Evolutionary conservation across 192 early-diverging fungal species (phyloP).

Genomic region (Linnemannia schmuckeri): DNA sequence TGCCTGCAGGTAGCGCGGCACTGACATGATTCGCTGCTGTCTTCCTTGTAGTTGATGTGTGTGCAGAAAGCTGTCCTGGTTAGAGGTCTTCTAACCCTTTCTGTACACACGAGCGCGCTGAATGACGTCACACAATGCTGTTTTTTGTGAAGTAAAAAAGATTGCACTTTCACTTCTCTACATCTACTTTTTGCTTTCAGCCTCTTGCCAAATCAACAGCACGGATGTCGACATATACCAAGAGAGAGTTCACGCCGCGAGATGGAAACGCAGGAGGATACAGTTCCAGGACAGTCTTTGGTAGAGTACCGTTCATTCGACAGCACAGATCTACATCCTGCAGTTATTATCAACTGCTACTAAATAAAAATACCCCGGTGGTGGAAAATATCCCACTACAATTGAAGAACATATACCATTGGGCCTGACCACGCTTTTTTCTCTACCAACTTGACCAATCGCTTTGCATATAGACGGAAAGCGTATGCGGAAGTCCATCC

Average conservation of each 20-base stretch:
- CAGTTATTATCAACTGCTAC: not conserved
- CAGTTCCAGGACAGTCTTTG: constrained; percentile 51
- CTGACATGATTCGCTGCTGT: not conserved
- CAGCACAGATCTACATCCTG: not conserved
- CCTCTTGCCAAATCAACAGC: not conserved
- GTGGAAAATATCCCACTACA: not conserved
- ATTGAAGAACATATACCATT: not conserved
- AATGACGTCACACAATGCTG: too few species aligned
- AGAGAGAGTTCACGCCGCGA: constrained; percentile 42
- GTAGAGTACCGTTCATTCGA: constrained; percentile 25
- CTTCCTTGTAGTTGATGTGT: not conserved
- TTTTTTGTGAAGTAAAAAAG: too few species aligned
- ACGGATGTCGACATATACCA: constrained; percentile 34
- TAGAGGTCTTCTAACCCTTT: too few species aligned
- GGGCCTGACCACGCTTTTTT: not conserved
- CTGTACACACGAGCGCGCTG: too few species aligned
- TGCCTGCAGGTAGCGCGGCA: constrained; percentile 43
- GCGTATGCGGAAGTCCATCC: constrained; percentile 88
- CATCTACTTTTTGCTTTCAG: not conserved
- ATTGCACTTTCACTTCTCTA: not conserved
- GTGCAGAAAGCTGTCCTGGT: not conserved
- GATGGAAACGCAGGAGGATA: constrained; percentile 37
- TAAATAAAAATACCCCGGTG: not conserved
- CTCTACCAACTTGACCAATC: not conserved
- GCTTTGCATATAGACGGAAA: constrained; percentile 73